Percentiles rank a stretch among this genome's conserved stretches.
These are phyloP conservation scores for Delitschia confertaspora DNA, from an alignment of 495 filamentous ascomycete genomes.

Conservation along the genomic window DNA sequence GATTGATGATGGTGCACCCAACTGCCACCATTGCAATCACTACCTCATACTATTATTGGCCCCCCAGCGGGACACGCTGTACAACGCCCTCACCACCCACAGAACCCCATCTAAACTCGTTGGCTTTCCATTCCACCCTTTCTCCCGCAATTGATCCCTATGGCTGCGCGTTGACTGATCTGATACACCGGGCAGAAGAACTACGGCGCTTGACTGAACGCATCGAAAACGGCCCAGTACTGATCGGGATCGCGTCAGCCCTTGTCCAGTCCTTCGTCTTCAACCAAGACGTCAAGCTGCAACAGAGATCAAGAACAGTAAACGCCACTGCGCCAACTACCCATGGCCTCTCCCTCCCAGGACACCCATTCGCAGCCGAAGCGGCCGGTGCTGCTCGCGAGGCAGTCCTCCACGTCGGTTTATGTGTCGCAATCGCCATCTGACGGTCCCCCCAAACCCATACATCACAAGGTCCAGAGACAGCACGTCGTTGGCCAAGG, in stretches of 20 bases:
- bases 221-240: too few species aligned
- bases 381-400: slow-evolving; percentile 17
- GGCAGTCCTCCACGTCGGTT: slow-evolving; percentile 28
- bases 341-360: slow-evolving; percentile 22
- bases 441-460: slow-evolving; percentile 16
- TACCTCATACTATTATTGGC: slow-evolving; percentile 13
- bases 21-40: too few species aligned
- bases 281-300: too few species aligned
- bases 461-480: slow-evolving; percentile 20
- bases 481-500: slow-evolving; percentile 28
- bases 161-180: too few species aligned
- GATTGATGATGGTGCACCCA: slow-evolving; percentile 5
- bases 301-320: too few species aligned
- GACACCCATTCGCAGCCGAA: slow-evolving; percentile 28
- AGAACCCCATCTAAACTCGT: too few species aligned
- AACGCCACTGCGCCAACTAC: slow-evolving; percentile 20
- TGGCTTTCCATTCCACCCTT: too few species aligned
- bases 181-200: too few species aligned
- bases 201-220: too few species aligned
- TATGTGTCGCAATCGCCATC: slow-evolving; percentile 30
- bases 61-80: slow-evolving; percentile 15
- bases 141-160: slow-evolving; percentile 18
- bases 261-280: too few species aligned
- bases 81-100: slow-evolving; percentile 9
- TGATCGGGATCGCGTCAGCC: too few species aligned